phyloP scores from a whole-genome alignment of 2,329 filamentous ascomycete genomes.

The Fusarium pseudocircinatum region DNA sequence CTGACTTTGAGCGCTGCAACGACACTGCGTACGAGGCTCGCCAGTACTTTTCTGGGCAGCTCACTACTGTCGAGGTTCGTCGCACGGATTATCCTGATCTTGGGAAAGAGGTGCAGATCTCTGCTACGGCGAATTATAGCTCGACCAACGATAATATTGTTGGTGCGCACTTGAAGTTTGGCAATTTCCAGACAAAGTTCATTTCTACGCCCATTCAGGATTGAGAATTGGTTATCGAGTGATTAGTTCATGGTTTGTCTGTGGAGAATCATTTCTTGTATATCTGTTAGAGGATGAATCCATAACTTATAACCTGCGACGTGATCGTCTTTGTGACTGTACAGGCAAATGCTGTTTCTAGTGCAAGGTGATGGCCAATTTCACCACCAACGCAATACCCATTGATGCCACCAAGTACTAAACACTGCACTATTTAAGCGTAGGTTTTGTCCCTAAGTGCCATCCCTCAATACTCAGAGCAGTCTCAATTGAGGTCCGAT shows the following conservation, averaged over 20 bases:
- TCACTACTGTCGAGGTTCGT: neutral
- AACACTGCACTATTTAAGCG: neutral
- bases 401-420: neutral
- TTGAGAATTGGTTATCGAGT: neutral
- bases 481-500: fast-evolving
- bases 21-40: neutral
- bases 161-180: neutral
- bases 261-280: neutral
- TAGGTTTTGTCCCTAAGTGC: too few species aligned
- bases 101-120: neutral
- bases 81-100: neutral
- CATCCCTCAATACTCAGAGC: fast-evolving
- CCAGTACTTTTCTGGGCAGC: neutral
- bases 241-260: fast-evolving
- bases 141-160: neutral
- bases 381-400: neutral
- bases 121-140: neutral
- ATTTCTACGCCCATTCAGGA: neutral
- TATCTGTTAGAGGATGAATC: neutral
- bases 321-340: neutral
- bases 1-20: neutral
- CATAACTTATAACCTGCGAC: neutral
- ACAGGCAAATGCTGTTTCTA: neutral
- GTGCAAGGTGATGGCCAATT: neutral
- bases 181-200: neutral